Base-by-base conservation (phyloP, 202 grass and related monocot genomes). In the Zizania palustris region DNA sequence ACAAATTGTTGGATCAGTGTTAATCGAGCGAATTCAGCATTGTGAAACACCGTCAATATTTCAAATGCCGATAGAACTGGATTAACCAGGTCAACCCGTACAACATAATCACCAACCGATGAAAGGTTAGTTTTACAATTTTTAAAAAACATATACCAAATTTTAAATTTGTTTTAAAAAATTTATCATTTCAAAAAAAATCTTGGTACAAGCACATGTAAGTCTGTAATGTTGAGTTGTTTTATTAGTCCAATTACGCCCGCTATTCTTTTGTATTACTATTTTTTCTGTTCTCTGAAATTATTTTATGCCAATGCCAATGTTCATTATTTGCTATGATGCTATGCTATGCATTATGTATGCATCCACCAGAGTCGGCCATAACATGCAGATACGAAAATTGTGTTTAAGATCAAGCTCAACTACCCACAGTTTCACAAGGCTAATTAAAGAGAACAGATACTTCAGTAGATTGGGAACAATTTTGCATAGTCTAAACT, bases 291-390 rank as follows among this genome's bases (percentile, higher is more conserved):
- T 12, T 44, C 4, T n/a, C 14, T 54, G 44, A 4, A 2, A 60
- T 78, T 71, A 9, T 86, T 63, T 71, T 67, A 51, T 72, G 77
- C 28, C 77, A 81, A 77, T 69, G 77, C 77, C 85, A 84, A 76
- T 67, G 15, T 88, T 39, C 57, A 51, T 84, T 84, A 4, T 68
- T 82, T 34, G 18, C n/a, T 62, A 34, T 37, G 11, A 21, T 59
- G 5, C n/a, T 61, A 3, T 57, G 6, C 11, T 3, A 39, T 39
- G 41, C 54, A 1, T 22, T 28, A 39, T 39, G 41, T 71, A 1
- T 22, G 14, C 36, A 56, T n/a, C 54, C 28, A 33, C 40, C 35
- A 28, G 61, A 50, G 35, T 8, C 8, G 33, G 2, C 48, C 33
- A 10, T 38, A n/a, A 28, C 18, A 7, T 14, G 1, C 4, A 2